A percentile compares a stretch with the other conserved stretches of the same genome.
Conservation (phyloP, 805 yeast species). For the Saturnispora sekii region DNA sequence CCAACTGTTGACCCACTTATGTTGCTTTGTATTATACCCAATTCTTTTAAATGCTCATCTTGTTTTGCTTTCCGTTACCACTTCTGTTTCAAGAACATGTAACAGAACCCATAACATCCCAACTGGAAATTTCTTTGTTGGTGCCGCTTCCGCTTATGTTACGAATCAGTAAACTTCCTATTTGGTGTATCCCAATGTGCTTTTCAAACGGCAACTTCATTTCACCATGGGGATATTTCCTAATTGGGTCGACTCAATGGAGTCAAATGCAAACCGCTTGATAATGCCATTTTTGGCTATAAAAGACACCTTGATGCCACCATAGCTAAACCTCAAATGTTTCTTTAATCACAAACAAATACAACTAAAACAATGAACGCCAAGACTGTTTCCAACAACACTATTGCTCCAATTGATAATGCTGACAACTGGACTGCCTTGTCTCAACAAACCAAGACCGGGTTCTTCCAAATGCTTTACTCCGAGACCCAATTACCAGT, state of each 20-base stretch:
- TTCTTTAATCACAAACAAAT: neutral
- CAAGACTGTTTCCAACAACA: slow-evolving; percentile 1
- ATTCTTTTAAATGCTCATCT: too few species aligned
- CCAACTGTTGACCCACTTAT: too few species aligned
- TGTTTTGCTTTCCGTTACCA: too few species aligned
- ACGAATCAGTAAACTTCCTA: too few species aligned
- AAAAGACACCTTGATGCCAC: neutral
- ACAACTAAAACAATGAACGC: slow-evolving; percentile 5
- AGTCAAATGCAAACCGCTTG: neutral
- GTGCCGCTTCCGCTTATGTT: too few species aligned
- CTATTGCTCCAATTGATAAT: slow-evolving; percentile 1
- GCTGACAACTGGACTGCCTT: slow-evolving; percentile 3
- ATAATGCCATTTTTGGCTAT: neutral
- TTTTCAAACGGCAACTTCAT: neutral
- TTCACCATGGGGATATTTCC: neutral
- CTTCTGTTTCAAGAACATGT: too few species aligned
- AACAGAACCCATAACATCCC: too few species aligned
- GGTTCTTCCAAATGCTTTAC: neutral
- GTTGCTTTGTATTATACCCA: too few species aligned
- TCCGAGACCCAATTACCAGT: neutral
- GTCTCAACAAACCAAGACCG: neutral
- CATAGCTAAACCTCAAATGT: neutral
- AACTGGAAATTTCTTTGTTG: too few species aligned
- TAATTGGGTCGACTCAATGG: neutral
- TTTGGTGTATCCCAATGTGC: too few species aligned